Percentiles rank a stretch among this genome's conserved stretches.
phyloP scores from a whole-genome alignment of 805 yeast species.

The Helenozyma baotianmanensis region DNA sequence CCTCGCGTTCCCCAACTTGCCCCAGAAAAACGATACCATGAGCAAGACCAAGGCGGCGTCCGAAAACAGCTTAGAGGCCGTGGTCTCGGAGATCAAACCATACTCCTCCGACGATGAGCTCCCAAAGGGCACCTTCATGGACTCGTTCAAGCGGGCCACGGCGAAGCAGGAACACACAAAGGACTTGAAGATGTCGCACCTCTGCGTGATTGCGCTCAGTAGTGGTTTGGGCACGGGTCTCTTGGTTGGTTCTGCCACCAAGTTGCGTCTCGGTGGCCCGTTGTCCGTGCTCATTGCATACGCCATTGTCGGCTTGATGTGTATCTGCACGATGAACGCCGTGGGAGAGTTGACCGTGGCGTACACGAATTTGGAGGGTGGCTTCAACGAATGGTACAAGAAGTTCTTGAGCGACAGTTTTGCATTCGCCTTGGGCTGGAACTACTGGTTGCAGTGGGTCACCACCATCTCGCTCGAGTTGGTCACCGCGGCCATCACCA shows the following conservation, averaged over 20 bases:
- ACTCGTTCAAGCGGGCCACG: conserved; percentile 13
- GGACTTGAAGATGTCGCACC: conserved; percentile 22
- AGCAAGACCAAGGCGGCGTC: too few species aligned
- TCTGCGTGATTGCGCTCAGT: conserved; percentile 30
- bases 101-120: conserved; percentile 5
- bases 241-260: conserved; percentile 36
- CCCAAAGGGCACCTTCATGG: conserved; percentile 9
- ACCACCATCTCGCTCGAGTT: conserved; percentile 18
- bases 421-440: conserved; percentile 38
- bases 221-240: conserved; percentile 41
- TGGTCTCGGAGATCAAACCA: conserved; percentile 13
- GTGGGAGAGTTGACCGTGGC: conserved; percentile 54
- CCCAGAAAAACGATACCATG: too few species aligned
- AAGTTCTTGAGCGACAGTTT: conserved; percentile 34
- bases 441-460: conserved; percentile 30
- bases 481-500: conserved; percentile 39
- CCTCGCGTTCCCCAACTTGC: too few species aligned
- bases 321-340: conserved; percentile 32
- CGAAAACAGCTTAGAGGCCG: too few species aligned
- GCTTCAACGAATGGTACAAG: conserved; percentile 24
- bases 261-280: conserved; percentile 24
- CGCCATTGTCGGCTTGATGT: conserved; percentile 22
- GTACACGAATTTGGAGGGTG: conserved; percentile 46
- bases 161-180: conserved; percentile 8
- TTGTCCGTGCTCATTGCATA: conserved; percentile 21